Evolutionary conservation across 352 stramenopile species (phyloP).

Genomic region (Phytophthora hibernalis): DNA sequence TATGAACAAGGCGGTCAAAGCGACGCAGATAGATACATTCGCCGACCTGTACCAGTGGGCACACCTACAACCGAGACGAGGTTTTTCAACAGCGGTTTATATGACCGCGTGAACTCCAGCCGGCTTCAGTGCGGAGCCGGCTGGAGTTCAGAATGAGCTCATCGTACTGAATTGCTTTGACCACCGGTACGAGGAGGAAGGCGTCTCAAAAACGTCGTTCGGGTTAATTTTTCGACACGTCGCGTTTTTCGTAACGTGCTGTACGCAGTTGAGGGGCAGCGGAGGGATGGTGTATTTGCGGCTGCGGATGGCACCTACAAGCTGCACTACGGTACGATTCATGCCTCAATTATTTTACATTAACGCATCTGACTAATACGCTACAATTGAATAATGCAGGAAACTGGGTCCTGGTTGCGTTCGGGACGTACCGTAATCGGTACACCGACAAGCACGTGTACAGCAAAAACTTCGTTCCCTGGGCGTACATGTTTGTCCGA

Average conservation of each 20-base stretch:
- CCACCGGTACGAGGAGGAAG: conserved; percentile 15
- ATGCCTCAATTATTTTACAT: neutral
- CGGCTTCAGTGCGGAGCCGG: neutral
- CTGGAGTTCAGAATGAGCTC: conserved; percentile 6
- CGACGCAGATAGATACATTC: neutral
- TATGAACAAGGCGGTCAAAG: neutral
- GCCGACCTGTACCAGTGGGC: neutral
- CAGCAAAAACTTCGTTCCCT: conserved; percentile 24
- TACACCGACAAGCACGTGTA: conserved; percentile 4
- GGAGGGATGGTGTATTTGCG: conserved; percentile 17
- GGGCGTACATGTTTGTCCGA: conserved; percentile 25
- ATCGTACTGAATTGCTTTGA: conserved; percentile 23
- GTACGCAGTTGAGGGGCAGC: conserved; percentile 9
- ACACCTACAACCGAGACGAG: neutral
- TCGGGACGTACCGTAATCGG: conserved; percentile 11
- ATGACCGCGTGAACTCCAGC: neutral
- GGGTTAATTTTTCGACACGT: conserved; percentile 4
- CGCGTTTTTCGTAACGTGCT: conserved; percentile 10
- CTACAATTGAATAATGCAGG: neutral
- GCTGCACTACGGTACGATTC: conserved; percentile 12
- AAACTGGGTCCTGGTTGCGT: conserved; percentile 10
- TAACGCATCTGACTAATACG: neutral
- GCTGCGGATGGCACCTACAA: conserved; percentile 25
- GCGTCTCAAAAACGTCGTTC: conserved; percentile 7
- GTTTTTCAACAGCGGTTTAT: neutral